Conservation (phyloP, 164 flowering plant genomes). For the Dillenia turbinata region DNA sequence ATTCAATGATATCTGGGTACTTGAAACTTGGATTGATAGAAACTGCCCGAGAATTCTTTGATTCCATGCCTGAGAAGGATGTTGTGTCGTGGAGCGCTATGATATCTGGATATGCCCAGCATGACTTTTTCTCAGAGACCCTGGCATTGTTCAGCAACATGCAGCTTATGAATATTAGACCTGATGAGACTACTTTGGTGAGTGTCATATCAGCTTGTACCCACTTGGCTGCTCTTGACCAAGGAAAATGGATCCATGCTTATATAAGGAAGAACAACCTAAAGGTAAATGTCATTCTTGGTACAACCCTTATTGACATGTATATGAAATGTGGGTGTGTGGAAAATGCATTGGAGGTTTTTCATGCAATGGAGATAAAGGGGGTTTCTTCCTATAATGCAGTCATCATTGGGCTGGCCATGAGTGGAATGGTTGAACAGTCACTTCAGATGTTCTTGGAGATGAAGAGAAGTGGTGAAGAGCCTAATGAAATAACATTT, state of each 20-base stretch:
- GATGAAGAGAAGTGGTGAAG: slow-evolving; percentile 29
- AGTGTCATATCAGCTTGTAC: slow-evolving; percentile 45
- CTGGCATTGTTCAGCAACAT: slow-evolving; percentile 33
- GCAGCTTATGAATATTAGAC: slow-evolving; percentile 26
- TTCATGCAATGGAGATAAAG: slow-evolving; percentile 27
- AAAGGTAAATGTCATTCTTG: slow-evolving; percentile 26
- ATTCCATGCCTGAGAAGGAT: slow-evolving; percentile 41
- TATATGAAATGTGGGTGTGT: slow-evolving; percentile 44
- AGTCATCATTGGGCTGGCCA: slow-evolving; percentile 37
- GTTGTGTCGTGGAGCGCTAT: slow-evolving; percentile 44
- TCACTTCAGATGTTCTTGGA: slow-evolving; percentile 29
- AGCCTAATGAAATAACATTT: slow-evolving; percentile 47
- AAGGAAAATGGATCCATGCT: slow-evolving; percentile 39
- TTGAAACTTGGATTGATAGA: slow-evolving; percentile 30
- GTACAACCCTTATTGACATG: slow-evolving; percentile 42
- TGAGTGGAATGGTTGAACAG: slow-evolving; percentile 34
- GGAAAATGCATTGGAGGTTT: slow-evolving; percentile 36
- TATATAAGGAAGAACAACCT: slow-evolving; percentile 26
- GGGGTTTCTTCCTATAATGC: slow-evolving; percentile 44
- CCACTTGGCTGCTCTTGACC: slow-evolving; percentile 32
- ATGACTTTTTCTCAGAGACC: slow-evolving; percentile 23
- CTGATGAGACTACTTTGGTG: slow-evolving; percentile 36
- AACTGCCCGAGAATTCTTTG: slow-evolving; percentile 30
- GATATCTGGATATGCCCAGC: slow-evolving; percentile 43
- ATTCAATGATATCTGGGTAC: slow-evolving; percentile 43